Evolutionary conservation across 2,329 filamentous ascomycete genomes (phyloP).

Genomic region (Claviceps monticola): DNA sequence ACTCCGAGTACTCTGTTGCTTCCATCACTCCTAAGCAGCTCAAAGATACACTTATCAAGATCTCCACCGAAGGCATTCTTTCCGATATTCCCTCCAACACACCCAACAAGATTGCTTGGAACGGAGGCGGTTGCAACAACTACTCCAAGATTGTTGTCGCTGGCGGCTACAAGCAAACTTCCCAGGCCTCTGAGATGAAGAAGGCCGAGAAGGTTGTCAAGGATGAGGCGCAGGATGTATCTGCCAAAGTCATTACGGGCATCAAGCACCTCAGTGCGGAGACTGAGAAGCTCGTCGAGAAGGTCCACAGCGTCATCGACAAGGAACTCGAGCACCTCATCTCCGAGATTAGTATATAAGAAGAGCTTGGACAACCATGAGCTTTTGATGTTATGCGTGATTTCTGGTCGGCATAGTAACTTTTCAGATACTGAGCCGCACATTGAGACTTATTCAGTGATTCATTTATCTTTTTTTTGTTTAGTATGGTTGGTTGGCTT

Average conservation of each 20-base stretch:
- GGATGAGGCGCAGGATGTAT: constrained; percentile 45
- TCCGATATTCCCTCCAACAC: constrained; percentile 74
- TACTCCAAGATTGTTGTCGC: constrained; percentile 67
- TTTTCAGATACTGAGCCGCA: constrained; percentile 15
- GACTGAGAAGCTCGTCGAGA: constrained; percentile 47
- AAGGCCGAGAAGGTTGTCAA: constrained; percentile 47
- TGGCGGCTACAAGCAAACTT: constrained; percentile 53
- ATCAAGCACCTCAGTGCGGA: constrained; percentile 38
- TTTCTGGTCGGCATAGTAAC: background rate
- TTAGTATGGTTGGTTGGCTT: constrained; percentile 1
- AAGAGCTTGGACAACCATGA: constrained; percentile 5
- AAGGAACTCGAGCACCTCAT: constrained; percentile 48
- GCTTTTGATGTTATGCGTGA: constrained; percentile 2
- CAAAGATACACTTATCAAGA: constrained; percentile 73
- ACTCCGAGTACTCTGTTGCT: constrained; percentile 84
- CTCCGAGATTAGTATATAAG: constrained; percentile 32
- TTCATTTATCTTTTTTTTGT: constrained; percentile 1
- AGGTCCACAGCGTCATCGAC: constrained; percentile 48
- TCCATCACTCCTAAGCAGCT: constrained; percentile 86
- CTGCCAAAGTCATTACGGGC: constrained; percentile 41
- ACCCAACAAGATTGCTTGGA: constrained; percentile 94
- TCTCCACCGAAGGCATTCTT: constrained; percentile 68
- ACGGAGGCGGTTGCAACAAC: constrained; percentile 90
- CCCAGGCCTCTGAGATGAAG: constrained; percentile 32
- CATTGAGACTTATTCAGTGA: constrained; percentile 6